Percentiles rank a stretch among this genome's conserved stretches.
phyloP scores from a whole-genome alignment of 805 yeast species.

The Yarrowia sp. region DNA sequence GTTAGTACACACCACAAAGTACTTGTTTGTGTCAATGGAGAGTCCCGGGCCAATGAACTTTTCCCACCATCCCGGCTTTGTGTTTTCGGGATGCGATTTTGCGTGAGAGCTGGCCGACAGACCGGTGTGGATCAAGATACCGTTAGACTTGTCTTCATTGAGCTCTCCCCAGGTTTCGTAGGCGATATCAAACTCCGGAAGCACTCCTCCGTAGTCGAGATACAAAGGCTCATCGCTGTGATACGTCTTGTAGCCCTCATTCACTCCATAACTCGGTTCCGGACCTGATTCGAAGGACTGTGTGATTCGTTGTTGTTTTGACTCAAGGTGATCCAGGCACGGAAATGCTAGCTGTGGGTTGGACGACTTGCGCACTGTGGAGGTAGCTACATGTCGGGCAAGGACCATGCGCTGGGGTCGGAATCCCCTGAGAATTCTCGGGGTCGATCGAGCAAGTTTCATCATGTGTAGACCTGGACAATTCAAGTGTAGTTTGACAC shows the following conservation, averaged over 20 bases:
- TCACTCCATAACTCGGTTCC: constrained; percentile 78
- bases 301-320: constrained; percentile 32
- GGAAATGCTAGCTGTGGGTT: constrained; percentile 76
- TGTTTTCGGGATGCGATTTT: constrained; percentile 66
- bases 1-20: constrained; percentile 82
- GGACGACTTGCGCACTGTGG: constrained; percentile 37
- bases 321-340: constrained; percentile 74
- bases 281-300: constrained; percentile 62
- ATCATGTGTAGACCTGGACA: background rate
- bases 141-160: constrained; percentile 61
- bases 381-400: background rate
- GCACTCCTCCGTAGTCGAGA: constrained; percentile 75
- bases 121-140: constrained; percentile 83
- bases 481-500: background rate
- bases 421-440: background rate
- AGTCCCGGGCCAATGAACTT: constrained; percentile 79
- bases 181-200: constrained; percentile 77
- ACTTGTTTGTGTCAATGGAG: constrained; percentile 75
- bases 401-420: background rate
- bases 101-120: constrained; percentile 94
- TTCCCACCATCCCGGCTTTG: constrained; percentile 93
- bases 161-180: constrained; percentile 89
- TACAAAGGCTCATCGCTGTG: constrained; percentile 56
- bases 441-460: constrained; percentile 7
- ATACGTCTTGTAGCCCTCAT: constrained; percentile 62